phyloP scores from a whole-genome alignment of 768 basidiomycete genomes.

The Termitomyces sp. region DNA sequence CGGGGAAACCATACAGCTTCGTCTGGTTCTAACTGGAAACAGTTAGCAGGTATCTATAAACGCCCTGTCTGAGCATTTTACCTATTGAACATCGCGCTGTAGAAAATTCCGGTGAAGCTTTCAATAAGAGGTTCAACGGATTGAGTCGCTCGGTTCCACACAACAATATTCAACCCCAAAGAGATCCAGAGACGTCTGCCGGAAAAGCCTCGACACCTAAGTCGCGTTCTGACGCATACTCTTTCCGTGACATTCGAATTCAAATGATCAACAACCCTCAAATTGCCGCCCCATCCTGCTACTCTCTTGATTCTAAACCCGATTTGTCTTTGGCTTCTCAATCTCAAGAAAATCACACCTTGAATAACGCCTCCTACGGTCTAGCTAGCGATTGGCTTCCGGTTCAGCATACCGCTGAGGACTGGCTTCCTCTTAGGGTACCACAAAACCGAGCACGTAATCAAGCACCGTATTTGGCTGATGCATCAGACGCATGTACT shows the following conservation, averaged over 20 bases:
- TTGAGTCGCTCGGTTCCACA: neutral
- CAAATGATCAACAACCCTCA: slow-evolving; percentile 12
- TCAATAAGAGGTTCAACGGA: slow-evolving; percentile 2
- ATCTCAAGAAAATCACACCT: slow-evolving; percentile 5
- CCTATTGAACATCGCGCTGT: neutral
- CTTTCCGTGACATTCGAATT: slow-evolving; percentile 13
- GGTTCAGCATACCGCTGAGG: slow-evolving; percentile 9
- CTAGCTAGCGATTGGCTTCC: slow-evolving; percentile 5
- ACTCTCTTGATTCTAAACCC: slow-evolving; percentile 1
- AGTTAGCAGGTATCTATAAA: neutral
- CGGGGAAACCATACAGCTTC: slow-evolving; percentile 3
- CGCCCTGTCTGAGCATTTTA: neutral
- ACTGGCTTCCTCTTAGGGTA: slow-evolving; percentile 9
- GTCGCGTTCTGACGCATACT: slow-evolving; percentile 4
- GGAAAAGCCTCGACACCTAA: neutral
- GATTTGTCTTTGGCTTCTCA: slow-evolving; percentile 4
- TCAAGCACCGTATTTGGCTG: neutral
- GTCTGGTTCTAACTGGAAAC: neutral
- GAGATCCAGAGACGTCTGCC: neutral
- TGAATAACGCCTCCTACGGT: neutral
- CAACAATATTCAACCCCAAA: neutral
- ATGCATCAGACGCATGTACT: neutral
- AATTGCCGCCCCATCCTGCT: neutral
- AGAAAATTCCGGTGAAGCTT: neutral
- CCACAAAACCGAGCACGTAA: neutral